These are phyloP conservation scores for Cadophora malorum DNA, from an alignment of 2,329 filamentous ascomycete genomes.

Conservation along the genomic window DNA sequence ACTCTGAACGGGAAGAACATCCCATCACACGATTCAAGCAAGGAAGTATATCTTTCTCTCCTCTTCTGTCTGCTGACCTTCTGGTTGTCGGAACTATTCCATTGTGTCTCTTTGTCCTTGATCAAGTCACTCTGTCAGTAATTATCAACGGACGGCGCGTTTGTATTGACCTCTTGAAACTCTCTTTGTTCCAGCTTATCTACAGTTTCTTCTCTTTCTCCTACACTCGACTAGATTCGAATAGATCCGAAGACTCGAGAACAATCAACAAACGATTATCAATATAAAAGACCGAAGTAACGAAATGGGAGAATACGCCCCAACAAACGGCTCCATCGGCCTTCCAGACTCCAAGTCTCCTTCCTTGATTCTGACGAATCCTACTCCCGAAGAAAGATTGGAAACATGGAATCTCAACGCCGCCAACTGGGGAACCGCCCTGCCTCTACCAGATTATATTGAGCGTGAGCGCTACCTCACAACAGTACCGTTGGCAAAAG, in stretches of 20 bases:
- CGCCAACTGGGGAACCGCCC: constrained; percentile 63
- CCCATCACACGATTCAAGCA: constrained; percentile 25
- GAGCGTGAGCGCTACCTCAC: constrained; percentile 63
- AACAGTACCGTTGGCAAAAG: constrained; percentile 61
- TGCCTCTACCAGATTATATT: constrained; percentile 62
- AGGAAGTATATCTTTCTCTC: constrained; percentile 27
- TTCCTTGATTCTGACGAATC: constrained; percentile 57
- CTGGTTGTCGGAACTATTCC: constrained; percentile 24
- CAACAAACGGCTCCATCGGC: constrained; percentile 23
- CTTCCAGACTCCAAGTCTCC: constrained; percentile 41
- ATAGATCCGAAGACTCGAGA: constrained; percentile 12
- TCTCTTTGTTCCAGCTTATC: constrained; percentile 17
- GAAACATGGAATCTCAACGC: constrained; percentile 63
- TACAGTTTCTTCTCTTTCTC: not conserved
- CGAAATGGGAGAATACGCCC: constrained; percentile 31
- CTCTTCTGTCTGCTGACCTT: constrained; percentile 27
- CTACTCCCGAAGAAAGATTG: constrained; percentile 61
- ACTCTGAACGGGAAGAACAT: constrained; percentile 10
- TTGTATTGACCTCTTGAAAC: not conserved
- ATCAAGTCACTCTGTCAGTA: constrained; percentile 2
- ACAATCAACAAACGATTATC: not conserved
- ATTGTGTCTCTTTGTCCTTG: not conserved
- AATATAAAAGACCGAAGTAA: constrained; percentile 17
- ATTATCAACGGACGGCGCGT: constrained; percentile 2
- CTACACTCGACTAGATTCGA: constrained; percentile 18